Percentiles rank a stretch among this genome's conserved stretches.
Conservation (phyloP, 1,139 yeast genomes). For the Pichia sp. region DNA sequence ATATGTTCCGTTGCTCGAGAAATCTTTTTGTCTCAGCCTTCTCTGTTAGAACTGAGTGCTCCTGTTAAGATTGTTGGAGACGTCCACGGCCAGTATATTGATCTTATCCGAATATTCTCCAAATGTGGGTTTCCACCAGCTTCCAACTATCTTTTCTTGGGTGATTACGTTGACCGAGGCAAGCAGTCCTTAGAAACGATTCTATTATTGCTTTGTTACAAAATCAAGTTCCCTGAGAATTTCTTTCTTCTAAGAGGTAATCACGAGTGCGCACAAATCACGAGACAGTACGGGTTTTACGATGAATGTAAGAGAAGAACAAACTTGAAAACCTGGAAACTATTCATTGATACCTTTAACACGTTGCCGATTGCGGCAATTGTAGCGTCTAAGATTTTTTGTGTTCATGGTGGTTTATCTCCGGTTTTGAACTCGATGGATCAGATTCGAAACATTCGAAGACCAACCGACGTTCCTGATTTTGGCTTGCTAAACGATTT, state of each 20-base stretch:
- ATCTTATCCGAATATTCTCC: constrained; percentile 80
- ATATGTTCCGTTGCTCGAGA: constrained; percentile 86
- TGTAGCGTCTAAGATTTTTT: constrained; percentile 91
- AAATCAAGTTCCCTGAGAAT: constrained; percentile 93
- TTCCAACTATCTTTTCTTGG: constrained; percentile 82
- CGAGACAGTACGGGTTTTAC: constrained; percentile 91
- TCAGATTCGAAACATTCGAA: constrained; percentile 81
- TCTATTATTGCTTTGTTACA: constrained; percentile 74
- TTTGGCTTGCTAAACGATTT: constrained; percentile 87
- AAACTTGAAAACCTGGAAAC: constrained; percentile 87
- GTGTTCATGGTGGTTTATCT: constrained; percentile 95
- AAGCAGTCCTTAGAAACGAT: constrained; percentile 92
- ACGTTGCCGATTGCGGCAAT: constrained; percentile 92
- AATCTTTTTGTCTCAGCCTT: constrained; percentile 80
- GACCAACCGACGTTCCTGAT: constrained; percentile 98
- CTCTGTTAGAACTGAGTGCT: constrained; percentile 79
- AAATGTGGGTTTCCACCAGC: constrained; percentile 98
- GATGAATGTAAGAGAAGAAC: constrained; percentile 92
- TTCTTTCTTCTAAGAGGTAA: constrained; percentile 88
- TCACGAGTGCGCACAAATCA: constrained; percentile 95
- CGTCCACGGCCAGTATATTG: constrained; percentile 95
- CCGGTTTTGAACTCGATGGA: constrained; percentile 89
- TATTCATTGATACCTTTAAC: constrained; percentile 88
- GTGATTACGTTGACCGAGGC: constrained; percentile 97
- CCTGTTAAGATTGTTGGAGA: constrained; percentile 98